phyloP scores from a whole-genome alignment of 2,329 filamentous ascomycete genomes.

The Chaetomiaceae sp. region DNA sequence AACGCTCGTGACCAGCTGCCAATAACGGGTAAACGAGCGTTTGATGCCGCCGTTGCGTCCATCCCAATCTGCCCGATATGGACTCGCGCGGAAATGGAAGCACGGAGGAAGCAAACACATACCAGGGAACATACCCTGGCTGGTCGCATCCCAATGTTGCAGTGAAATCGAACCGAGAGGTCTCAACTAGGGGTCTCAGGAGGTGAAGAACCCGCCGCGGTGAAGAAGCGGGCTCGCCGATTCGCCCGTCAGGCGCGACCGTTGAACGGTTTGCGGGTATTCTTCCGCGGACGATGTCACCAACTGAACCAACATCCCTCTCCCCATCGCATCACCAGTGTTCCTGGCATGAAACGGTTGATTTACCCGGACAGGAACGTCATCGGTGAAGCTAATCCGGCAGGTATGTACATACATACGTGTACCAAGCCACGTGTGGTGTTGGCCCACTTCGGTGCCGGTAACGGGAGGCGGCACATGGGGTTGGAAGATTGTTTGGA shows the following conservation, averaged over 20 bases:
- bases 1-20: neutral
- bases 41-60: neutral
- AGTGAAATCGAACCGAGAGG: neutral
- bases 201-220: neutral
- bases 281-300: neutral
- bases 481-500: neutral
- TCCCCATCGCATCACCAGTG: too few species aligned
- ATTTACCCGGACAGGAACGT: neutral
- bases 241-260: neutral
- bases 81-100: neutral
- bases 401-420: too few species aligned
- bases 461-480: neutral
- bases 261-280: neutral
- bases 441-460: neutral
- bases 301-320: neutral
- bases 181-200: neutral
- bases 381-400: too few species aligned
- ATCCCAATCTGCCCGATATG: neutral
- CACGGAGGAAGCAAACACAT: neutral
- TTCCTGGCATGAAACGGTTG: neutral
- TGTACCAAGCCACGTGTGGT: neutral
- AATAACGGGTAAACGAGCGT: neutral
- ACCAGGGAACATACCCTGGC: neutral
- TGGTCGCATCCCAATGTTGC: neutral
- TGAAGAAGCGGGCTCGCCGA: neutral